phyloP scores from a whole-genome alignment of 2,329 filamentous ascomycete species.

The Xylaria sp. region DNA sequence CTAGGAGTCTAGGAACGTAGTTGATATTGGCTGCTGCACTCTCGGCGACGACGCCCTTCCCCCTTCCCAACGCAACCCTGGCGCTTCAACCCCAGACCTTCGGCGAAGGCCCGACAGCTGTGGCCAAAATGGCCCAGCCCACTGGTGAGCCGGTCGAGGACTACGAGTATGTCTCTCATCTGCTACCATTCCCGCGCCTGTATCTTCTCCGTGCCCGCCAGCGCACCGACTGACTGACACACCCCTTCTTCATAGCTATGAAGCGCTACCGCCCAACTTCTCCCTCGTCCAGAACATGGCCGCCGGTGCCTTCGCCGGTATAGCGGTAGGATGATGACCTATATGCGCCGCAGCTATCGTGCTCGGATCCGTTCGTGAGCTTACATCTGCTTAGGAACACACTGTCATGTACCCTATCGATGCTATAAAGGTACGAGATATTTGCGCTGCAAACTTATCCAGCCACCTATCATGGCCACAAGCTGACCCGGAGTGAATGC shows the following conservation, averaged over 20 bases:
- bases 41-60: constrained; percentile 25
- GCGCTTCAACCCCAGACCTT: constrained; percentile 65
- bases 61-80: constrained; percentile 58
- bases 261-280: constrained; percentile 92
- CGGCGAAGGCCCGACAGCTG: constrained; percentile 69
- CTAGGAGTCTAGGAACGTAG: neutral
- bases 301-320: constrained; percentile 94
- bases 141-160: constrained; percentile 67
- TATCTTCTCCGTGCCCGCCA: neutral
- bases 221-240: neutral
- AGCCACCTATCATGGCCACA: neutral
- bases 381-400: constrained; percentile 72
- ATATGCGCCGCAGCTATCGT: neutral
- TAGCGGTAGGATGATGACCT: constrained; percentile 67
- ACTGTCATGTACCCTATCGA: constrained; percentile 99
- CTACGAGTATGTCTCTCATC: constrained; percentile 63
- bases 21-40: neutral
- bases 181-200: neutral
- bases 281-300: constrained; percentile 93
- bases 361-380: neutral
- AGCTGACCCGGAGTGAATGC: constrained; percentile 31
- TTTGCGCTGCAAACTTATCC: constrained; percentile 26
- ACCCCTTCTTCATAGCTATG: constrained; percentile 65
- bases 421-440: constrained; percentile 80
- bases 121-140: constrained; percentile 73